Percentiles rank a stretch among this genome's conserved stretches.
Conservation (phyloP, 2,329 filamentous ascomycete genomes). For the Didymella arachidicola region DNA sequence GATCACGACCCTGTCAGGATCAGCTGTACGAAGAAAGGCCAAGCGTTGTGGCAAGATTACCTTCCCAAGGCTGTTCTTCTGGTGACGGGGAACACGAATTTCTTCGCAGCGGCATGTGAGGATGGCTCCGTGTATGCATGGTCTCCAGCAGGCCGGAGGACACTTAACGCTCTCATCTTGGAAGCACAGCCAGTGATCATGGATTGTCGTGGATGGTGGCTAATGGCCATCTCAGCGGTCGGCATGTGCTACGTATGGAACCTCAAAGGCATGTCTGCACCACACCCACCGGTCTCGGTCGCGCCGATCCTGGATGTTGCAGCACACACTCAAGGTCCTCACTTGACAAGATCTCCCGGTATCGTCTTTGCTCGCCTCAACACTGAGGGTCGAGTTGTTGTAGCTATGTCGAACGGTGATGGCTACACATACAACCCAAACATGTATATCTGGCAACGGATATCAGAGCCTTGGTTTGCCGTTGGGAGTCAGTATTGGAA, state of each 20-base stretch:
- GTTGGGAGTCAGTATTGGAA: slow-evolving; percentile 99
- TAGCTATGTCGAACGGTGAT: slow-evolving; percentile 94
- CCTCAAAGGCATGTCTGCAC: slow-evolving; percentile 79
- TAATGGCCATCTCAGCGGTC: slow-evolving; percentile 86
- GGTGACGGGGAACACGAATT: slow-evolving; percentile 85
- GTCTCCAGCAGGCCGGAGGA: slow-evolving; percentile 87
- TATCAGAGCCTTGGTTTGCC: slow-evolving; percentile 98
- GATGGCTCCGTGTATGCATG: slow-evolving; percentile 90
- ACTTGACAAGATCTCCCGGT: slow-evolving; percentile 80
- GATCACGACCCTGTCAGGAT: slow-evolving; percentile 84
- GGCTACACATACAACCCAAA: slow-evolving; percentile 87
- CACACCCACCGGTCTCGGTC: slow-evolving; percentile 88
- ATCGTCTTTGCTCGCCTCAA: slow-evolving; percentile 93
- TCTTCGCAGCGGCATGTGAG: slow-evolving; percentile 93
- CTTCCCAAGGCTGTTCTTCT: slow-evolving; percentile 86
- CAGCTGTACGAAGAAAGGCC: slow-evolving; percentile 79
- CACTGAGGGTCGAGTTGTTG: slow-evolving; percentile 81
- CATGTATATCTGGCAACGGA: slow-evolving; percentile 90
- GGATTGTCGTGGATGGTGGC: slow-evolving; percentile 87
- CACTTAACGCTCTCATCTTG: slow-evolving; percentile 83
- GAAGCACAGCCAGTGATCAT: slow-evolving; percentile 95
- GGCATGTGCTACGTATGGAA: slow-evolving; percentile 96
- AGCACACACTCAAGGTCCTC: slow-evolving; percentile 76
- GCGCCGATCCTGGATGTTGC: slow-evolving; percentile 90
- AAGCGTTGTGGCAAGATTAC: slow-evolving; percentile 91